Base-by-base conservation (phyloP, 208 protist genomes). In the Leptomonas pyrrhocoris region DNA sequence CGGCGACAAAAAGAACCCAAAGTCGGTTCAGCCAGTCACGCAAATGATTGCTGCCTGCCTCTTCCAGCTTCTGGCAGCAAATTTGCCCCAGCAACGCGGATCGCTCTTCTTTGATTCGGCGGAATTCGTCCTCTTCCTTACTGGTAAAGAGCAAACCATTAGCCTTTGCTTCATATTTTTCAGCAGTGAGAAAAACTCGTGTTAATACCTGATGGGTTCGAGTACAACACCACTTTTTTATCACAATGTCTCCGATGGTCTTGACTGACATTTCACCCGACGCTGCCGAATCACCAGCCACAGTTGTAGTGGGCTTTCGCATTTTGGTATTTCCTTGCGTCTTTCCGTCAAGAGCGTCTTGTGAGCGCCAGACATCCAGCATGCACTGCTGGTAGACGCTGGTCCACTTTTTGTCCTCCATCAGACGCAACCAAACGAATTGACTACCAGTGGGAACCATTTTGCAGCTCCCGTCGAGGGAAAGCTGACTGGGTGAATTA, bases 191-290 rank as follows among this genome's bases (percentile, higher is more conserved):
- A 9, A 77, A 77, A 21, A 92, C 51, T 1, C 85, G 76, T 31
- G 80, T 90, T 16, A 95, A 62, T 12, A 92, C 77, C 58, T 92
- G 78, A 76, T 93, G 83, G 11, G 73, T 81, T n/a, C 87, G 72
- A 23, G 57, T 73, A 51, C 90, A 93, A 49, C 73, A 73, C 90
- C 87, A 93, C 51, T 74, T 77, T 70, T 86, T 88, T 11, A 68
- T 46, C 11, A 93, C 70, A 13, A 93, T 72, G 61, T 95, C 90
- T 9, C 79, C 85, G 61, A 95, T 27, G 11, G 82, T 74, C 18
- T 73, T 64, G 11, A 84, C 27, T 19, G 45, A 27, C 4, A 40
- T 36, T 18, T 15, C 45, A 27, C 49, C 59, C 3, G 7, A 36
- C n/a, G 28, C 67, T 5, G 43, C 51, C 30, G 46, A 42, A 28